phyloP scores from a whole-genome alignment of 345 rosid species.

The Eucalyptus victrix region DNA sequence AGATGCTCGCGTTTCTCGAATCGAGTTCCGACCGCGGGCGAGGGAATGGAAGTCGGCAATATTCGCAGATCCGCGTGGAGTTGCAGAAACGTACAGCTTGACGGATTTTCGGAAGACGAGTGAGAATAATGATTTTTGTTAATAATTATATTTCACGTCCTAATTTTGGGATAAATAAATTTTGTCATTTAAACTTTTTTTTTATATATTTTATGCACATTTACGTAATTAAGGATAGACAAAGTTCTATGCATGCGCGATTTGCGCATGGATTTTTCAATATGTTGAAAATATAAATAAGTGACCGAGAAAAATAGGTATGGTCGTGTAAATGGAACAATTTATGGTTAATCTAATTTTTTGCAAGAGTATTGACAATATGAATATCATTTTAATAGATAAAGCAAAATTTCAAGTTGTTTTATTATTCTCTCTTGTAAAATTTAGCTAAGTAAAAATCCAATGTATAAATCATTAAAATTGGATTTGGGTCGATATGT shows the following conservation, averaged over 20 bases:
- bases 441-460: neutral
- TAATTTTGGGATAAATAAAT: neutral
- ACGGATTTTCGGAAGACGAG: neutral
- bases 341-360: neutral
- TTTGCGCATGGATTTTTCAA: neutral
- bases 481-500: neutral
- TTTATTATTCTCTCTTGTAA: rapidly evolving
- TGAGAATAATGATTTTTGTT: neutral
- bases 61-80: neutral
- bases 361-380: rapidly evolving
- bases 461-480: neutral
- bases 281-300: neutral
- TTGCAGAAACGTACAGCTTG: neutral
- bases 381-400: neutral
- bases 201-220: neutral
- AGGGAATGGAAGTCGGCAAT: neutral
- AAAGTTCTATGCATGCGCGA: neutral
- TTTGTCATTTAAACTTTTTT: neutral
- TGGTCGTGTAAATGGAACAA: neutral
- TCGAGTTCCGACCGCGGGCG: neutral
- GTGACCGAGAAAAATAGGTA: neutral
- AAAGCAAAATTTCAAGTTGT: neutral
- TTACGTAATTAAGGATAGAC: neutral
- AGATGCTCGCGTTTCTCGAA: neutral
- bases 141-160: neutral